phyloP scores from a whole-genome alignment of 208 protist genomes.

The Herpetomonas tarakana region DNA sequence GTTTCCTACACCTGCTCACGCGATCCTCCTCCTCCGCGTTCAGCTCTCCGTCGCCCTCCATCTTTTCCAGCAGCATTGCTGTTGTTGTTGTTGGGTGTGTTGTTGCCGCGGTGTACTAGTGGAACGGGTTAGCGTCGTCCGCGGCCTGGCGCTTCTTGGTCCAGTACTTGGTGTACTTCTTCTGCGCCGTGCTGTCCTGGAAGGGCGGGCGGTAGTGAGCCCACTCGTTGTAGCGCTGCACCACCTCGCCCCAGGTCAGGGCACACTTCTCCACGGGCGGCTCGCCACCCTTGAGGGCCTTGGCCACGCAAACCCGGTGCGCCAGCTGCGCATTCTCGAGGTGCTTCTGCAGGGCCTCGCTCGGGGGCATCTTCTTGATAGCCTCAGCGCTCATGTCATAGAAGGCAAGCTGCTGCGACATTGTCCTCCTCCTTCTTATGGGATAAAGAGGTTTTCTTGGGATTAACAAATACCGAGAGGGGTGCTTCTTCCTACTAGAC shows the following conservation, averaged over 20 bases:
- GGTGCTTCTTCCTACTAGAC: neutral
- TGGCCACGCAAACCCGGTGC: slow-evolving; percentile 86
- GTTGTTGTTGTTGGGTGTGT: no score
- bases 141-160: slow-evolving; percentile 76
- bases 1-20: no score
- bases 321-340: slow-evolving; percentile 88
- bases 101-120: no score
- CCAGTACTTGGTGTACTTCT: slow-evolving; percentile 84
- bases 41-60: no score
- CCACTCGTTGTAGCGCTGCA: slow-evolving; percentile 87
- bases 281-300: slow-evolving; percentile 70
- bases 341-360: slow-evolving; percentile 84
- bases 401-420: slow-evolving; percentile 60
- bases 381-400: slow-evolving; percentile 82
- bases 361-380: slow-evolving; percentile 63
- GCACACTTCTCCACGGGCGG: slow-evolving; percentile 79
- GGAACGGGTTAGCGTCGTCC: slow-evolving; percentile 49
- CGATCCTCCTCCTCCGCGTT: no score
- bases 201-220: slow-evolving; percentile 84
- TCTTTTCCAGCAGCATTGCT: no score
- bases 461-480: neutral
- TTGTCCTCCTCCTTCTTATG: slow-evolving; percentile 13
- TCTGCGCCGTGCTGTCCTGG: slow-evolving; percentile 60
- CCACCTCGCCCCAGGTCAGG: slow-evolving; percentile 88
- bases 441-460: neutral